Evolutionary conservation across 495 filamentous ascomycete genomes (phyloP).

Genomic region (Aspergillus nidulans): DNA sequence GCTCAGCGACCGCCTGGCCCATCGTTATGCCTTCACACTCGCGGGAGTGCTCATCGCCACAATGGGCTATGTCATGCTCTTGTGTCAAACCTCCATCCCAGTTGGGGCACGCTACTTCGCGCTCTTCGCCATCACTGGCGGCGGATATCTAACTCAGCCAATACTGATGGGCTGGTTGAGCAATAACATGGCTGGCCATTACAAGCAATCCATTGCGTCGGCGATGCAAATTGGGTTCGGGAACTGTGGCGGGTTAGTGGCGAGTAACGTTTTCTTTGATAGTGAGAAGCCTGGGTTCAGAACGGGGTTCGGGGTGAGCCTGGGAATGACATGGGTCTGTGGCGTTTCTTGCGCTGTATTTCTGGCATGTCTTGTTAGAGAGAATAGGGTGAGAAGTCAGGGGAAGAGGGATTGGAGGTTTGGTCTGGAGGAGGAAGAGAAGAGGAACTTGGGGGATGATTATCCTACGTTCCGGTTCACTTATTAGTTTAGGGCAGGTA

Average conservation of each 20-base stretch:
- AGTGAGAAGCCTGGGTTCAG: slow-evolving; percentile 45
- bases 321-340: slow-evolving; percentile 49
- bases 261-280: slow-evolving; percentile 49
- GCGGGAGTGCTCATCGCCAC: slow-evolving; percentile 42
- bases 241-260: slow-evolving; percentile 50
- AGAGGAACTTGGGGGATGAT: slow-evolving; percentile 56
- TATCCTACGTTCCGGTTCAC: slow-evolving; percentile 55
- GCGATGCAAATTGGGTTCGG: slow-evolving; percentile 52
- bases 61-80: slow-evolving; percentile 47
- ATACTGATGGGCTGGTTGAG: slow-evolving; percentile 50
- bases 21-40: slow-evolving; percentile 50
- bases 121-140: slow-evolving; percentile 43
- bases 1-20: slow-evolving; percentile 43
- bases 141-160: slow-evolving; percentile 44
- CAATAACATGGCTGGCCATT: slow-evolving; percentile 54
- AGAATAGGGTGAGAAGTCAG: slow-evolving; percentile 51
- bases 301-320: slow-evolving; percentile 44
- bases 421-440: slow-evolving; percentile 36
- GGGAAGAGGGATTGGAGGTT: slow-evolving; percentile 51
- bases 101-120: slow-evolving; percentile 46
- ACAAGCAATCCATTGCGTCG: slow-evolving; percentile 50
- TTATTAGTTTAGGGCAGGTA: slow-evolving; percentile 33
- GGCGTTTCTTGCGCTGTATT: slow-evolving; percentile 35
- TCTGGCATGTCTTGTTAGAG: slow-evolving; percentile 41
- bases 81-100: slow-evolving; percentile 34